Base-by-base conservation (phyloP, 2,329 filamentous ascomycete species). In the Neofusicoccum cordaticola region DNA sequence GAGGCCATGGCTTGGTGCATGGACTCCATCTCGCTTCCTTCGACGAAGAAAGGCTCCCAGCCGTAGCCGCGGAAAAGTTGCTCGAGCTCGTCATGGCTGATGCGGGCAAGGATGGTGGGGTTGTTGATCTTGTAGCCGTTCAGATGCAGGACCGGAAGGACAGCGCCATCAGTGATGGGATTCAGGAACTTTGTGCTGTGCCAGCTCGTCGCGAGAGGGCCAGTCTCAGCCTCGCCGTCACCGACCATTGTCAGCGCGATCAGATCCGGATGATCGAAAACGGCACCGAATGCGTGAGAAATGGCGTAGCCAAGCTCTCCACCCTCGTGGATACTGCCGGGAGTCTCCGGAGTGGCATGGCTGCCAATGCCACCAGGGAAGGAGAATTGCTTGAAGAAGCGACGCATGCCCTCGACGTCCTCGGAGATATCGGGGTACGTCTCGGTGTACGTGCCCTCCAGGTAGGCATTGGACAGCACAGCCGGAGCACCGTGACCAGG, bases 71-170 rank as follows among this genome's bases (percentile, higher is more conserved):
- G 68, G 76, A 93, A 90, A 17, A 93, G 81, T 27, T 83, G 80
- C 69, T 87, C 84, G 5, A 93, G 82, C 77, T 93, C 90, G 67
- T 90, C 85, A 74, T 92, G 89, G 48, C 86, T 85, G 72, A 93
- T 89, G 68, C 90, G 86, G 13, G 90, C 87, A 15, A 93, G 84
- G 0, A 93, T 73, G 7, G 62, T 64, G 8, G 89, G 89, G 76
- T 92, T 91, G 81, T 91, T 91, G 81, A 93, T 93, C 82, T 93
- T 93, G 83, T 93, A 93, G 52, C 90, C 90, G 70, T 93, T 93
- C 39, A 93, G 82, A 75, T 93, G 90, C 11, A 93, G 83, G 5
- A 93, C 87, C 0, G 90, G 90, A 1, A 93, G 82, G 7, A 93
- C 90, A 42, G 90, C 90, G 35, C 90, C 90, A 71, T 93, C 90